A percentile compares a stretch with the other conserved stretches of the same genome.
These are phyloP conservation scores for Boletus sp. DNA, from an alignment of 768 basidiomycete species.

Conservation along the genomic window DNA sequence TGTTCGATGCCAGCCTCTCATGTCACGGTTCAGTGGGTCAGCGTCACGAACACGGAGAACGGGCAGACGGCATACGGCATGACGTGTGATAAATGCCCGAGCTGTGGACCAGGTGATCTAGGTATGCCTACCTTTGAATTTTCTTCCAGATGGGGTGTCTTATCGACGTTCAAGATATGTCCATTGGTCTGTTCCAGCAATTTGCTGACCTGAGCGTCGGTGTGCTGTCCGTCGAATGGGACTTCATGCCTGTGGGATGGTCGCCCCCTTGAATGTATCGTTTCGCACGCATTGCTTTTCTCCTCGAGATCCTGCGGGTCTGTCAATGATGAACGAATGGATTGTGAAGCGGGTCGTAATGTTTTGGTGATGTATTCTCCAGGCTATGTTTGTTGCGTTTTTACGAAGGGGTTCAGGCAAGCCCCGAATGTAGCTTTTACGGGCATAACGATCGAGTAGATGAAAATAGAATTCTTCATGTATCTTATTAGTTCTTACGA, in stretches of 20 bases:
- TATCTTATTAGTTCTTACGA: slow-evolving; percentile 24
- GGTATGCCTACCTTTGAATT: slow-evolving; percentile 39
- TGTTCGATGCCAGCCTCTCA: slow-evolving; percentile 6
- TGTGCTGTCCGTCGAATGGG: slow-evolving; percentile 54
- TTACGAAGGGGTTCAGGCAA: slow-evolving; percentile 20
- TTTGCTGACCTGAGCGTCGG: slow-evolving; percentile 48
- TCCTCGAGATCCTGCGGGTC: slow-evolving; percentile 5
- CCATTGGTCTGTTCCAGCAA: slow-evolving; percentile 54
- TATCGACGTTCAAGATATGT: slow-evolving; percentile 52
- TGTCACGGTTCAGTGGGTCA: slow-evolving; percentile 44
- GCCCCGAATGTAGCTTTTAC: slow-evolving; percentile 15
- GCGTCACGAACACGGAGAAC: slow-evolving; percentile 57
- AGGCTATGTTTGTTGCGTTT: slow-evolving; percentile 8
- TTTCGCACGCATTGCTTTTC: neutral
- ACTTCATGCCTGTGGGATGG: slow-evolving; percentile 51
- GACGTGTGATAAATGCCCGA: slow-evolving; percentile 56
- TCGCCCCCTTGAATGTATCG: slow-evolving; percentile 32
- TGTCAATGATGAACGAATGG: slow-evolving; percentile 7
- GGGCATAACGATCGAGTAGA: neutral
- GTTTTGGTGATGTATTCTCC: slow-evolving; percentile 24
- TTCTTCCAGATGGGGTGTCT: slow-evolving; percentile 1
- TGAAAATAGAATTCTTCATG: slow-evolving; percentile 18
- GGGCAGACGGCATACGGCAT: slow-evolving; percentile 47
- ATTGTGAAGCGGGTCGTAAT: slow-evolving; percentile 2
- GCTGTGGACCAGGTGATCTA: slow-evolving; percentile 50